phyloP scores from a whole-genome alignment of 352 stramenopile genomes.

The Halophytophthora batemanensis region DNA sequence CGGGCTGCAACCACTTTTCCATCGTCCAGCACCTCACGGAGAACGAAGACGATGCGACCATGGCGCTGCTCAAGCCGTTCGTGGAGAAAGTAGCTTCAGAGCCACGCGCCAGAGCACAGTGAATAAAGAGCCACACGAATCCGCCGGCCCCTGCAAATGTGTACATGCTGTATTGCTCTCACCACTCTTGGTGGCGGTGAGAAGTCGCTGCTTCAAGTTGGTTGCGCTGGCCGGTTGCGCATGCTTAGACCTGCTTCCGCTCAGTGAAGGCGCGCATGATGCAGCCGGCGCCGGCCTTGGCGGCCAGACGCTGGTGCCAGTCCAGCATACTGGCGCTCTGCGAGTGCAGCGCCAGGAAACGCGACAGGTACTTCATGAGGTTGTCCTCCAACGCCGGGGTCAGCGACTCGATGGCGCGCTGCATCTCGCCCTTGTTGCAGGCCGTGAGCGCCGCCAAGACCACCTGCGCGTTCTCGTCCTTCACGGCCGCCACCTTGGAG shows the following conservation, averaged over 20 bases:
- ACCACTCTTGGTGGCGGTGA: too few species aligned
- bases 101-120: slow-evolving; percentile 3
- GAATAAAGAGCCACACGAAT: too few species aligned
- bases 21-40: slow-evolving; percentile 61
- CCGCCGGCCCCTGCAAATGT: too few species aligned
- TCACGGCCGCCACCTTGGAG: slow-evolving; percentile 58
- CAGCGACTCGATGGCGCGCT: slow-evolving; percentile 76
- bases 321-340: slow-evolving; percentile 84
- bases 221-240: not conserved
- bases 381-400: slow-evolving; percentile 64
- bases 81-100: slow-evolving; percentile 19
- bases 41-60: slow-evolving; percentile 28
- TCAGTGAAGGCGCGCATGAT: slow-evolving; percentile 88
- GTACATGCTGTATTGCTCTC: too few species aligned
- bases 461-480: slow-evolving; percentile 75
- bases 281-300: slow-evolving; percentile 83
- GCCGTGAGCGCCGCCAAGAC: slow-evolving; percentile 71
- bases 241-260: slow-evolving; percentile 81
- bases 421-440: slow-evolving; percentile 88
- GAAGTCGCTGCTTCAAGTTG: too few species aligned
- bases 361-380: slow-evolving; percentile 90
- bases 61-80: slow-evolving; percentile 49
- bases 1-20: slow-evolving; percentile 68
- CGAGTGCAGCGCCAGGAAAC: slow-evolving; percentile 63
- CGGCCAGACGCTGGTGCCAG: slow-evolving; percentile 85